Evolutionary conservation across 129 eudicot genomes (phyloP).

Genomic region (Helianthus tuberosus): DNA sequence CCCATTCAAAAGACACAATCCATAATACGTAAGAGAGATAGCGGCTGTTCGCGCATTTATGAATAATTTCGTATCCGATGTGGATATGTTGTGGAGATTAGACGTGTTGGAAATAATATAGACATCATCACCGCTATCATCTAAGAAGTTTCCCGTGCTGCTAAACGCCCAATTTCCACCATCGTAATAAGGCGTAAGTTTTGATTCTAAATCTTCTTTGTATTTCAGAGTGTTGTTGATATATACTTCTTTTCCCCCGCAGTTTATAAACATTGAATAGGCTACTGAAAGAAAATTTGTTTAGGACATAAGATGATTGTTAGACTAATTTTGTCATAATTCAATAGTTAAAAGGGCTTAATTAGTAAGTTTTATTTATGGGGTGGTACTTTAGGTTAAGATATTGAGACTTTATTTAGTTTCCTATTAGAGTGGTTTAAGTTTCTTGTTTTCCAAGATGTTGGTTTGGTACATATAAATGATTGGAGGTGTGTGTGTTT

Average conservation of each 20-base stretch:
- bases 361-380: too few species aligned
- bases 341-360: too few species aligned
- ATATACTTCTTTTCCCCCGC: constrained; percentile 64
- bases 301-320: background rate
- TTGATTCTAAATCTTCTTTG: too few species aligned
- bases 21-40: too few species aligned
- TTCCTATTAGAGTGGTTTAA: too few species aligned
- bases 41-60: constrained; percentile 75
- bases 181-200: constrained; percentile 48
- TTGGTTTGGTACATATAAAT: too few species aligned
- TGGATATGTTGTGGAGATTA: constrained; percentile 39
- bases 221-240: constrained; percentile 36
- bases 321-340: too few species aligned
- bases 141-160: constrained; percentile 78
- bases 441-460: too few species aligned
- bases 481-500: too few species aligned
- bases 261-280: constrained; percentile 59
- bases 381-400: too few species aligned
- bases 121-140: constrained; percentile 51
- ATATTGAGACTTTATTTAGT: too few species aligned
- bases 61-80: constrained; percentile 37
- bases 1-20: too few species aligned
- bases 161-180: constrained; percentile 76
- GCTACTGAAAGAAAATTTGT: background rate
- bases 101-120: constrained; percentile 57